phyloP scores from a whole-genome alignment of 176 grass and related monocot genomes.

The Microstegium vimineum region DNA sequence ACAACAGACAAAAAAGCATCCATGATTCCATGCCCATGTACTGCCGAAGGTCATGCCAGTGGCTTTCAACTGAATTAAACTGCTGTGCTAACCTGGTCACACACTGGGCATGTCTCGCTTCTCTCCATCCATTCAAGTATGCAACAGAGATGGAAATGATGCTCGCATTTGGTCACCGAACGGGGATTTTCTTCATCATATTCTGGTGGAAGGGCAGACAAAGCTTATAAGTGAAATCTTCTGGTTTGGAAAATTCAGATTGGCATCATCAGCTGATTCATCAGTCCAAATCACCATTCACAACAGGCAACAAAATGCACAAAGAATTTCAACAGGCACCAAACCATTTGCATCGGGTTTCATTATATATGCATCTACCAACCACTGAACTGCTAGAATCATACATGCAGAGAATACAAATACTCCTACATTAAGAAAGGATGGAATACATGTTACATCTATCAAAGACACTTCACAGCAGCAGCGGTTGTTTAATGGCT shows the following conservation, averaged over 20 bases:
- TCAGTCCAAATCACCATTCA: not conserved
- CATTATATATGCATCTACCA: not conserved
- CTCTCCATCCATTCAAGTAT: conserved; percentile 87
- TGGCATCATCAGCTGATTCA: not conserved
- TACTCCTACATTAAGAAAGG: not conserved
- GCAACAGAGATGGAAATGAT: conserved; percentile 70
- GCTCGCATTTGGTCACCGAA: conserved; percentile 55
- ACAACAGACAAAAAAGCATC: not conserved
- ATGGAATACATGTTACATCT: not conserved
- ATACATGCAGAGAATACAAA: not conserved
- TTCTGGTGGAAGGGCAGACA: conserved; percentile 41
- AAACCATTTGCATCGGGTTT: not conserved
- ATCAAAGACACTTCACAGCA: not conserved
- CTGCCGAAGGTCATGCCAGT: not conserved
- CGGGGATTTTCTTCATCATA: conserved; percentile 68
- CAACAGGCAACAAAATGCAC: not conserved
- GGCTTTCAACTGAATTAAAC: not conserved
- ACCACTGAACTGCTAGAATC: not conserved
- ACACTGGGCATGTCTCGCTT: conserved; percentile 66
- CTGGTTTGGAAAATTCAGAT: not conserved
- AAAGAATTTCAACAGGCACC: not conserved
- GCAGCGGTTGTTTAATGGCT: not conserved
- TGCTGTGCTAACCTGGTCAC: conserved; percentile 51
- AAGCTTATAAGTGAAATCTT: conserved; percentile 4
- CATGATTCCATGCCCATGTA: too few relatives aligned